Percentiles rank a stretch among this genome's conserved stretches.
phyloP scores from a whole-genome alignment of 352 stramenopile genomes.

The Pythium dissimile region DNA sequence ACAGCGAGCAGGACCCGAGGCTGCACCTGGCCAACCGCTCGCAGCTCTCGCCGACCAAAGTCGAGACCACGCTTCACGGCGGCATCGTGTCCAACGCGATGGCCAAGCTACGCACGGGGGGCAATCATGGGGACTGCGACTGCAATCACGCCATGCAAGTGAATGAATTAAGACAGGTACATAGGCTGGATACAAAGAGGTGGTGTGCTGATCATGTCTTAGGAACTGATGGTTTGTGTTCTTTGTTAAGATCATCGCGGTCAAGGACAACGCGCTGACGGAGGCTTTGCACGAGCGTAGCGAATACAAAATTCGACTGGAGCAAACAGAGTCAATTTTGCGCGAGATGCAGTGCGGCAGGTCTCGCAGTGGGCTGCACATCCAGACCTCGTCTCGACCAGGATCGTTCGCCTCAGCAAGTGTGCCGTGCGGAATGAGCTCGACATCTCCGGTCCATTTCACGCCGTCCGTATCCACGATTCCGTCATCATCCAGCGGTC shows the following conservation, averaged over 20 bases:
- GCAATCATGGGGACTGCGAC: constrained; percentile 4
- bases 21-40: constrained; percentile 3
- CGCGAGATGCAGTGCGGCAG: constrained; percentile 28
- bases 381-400: constrained; percentile 17
- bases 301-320: constrained; percentile 42
- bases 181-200: neutral
- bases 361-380: constrained; percentile 3
- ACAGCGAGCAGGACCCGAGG: constrained; percentile 21
- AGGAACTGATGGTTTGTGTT: no score
- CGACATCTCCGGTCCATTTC: constrained; percentile 15
- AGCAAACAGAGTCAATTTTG: constrained; percentile 38
- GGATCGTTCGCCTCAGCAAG: constrained; percentile 13
- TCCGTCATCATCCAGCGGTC: neutral
- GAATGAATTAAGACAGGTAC: constrained; percentile 31
- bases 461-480: constrained; percentile 2
- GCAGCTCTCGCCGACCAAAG: constrained; percentile 15
- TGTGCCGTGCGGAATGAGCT: constrained; percentile 23
- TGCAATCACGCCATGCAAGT: constrained; percentile 33
- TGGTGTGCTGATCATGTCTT: no score
- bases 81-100: constrained; percentile 26
- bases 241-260: constrained; percentile 30
- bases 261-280: constrained; percentile 53
- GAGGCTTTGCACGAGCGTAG: constrained; percentile 60
- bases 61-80: constrained; percentile 15
- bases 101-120: constrained; percentile 21